Conservation (phyloP, 179 eudicot species). For the Silene coronaria region DNA sequence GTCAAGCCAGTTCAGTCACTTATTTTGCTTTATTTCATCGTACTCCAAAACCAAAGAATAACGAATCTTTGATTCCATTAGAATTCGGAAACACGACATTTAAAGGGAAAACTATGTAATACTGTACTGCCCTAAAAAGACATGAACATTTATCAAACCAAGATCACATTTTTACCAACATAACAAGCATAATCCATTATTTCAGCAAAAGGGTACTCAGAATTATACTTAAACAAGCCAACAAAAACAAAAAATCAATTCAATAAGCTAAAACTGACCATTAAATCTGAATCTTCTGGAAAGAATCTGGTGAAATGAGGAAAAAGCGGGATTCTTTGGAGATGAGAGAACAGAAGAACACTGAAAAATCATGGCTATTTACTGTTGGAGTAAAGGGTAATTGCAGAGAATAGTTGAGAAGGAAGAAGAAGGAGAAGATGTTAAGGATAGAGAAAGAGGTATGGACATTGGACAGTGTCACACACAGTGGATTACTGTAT, state of each 20-base stretch:
- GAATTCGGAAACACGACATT: too few species aligned
- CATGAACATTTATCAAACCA: not conserved
- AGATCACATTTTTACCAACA: not conserved
- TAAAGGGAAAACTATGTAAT: too few species aligned
- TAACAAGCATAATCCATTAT: not conserved
- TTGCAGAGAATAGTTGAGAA: not conserved
- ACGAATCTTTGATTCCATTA: too few species aligned
- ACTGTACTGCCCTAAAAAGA: too few species aligned
- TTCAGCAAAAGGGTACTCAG: not conserved
- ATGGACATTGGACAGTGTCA: not conserved
- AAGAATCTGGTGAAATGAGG: slow-evolving; percentile 15
- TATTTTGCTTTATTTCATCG: too few species aligned
- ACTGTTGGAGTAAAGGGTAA: not conserved
- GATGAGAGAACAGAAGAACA: slow-evolving; percentile 23
- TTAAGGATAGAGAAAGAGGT: slow-evolving; percentile 1
- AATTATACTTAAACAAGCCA: not conserved
- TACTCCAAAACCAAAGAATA: too few species aligned
- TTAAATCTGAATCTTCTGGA: slow-evolving; percentile 19
- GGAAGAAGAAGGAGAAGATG: not conserved
- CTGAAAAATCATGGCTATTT: slow-evolving; percentile 21
- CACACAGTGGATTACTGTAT: not conserved
- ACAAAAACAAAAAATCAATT: not conserved
- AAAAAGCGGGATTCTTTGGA: slow-evolving; percentile 15
- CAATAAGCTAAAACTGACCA: slow-evolving; percentile 17
- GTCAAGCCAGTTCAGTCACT: too few species aligned